Base-by-base conservation (phyloP, 805 yeast species). In the Yarrowia osloensis region DNA sequence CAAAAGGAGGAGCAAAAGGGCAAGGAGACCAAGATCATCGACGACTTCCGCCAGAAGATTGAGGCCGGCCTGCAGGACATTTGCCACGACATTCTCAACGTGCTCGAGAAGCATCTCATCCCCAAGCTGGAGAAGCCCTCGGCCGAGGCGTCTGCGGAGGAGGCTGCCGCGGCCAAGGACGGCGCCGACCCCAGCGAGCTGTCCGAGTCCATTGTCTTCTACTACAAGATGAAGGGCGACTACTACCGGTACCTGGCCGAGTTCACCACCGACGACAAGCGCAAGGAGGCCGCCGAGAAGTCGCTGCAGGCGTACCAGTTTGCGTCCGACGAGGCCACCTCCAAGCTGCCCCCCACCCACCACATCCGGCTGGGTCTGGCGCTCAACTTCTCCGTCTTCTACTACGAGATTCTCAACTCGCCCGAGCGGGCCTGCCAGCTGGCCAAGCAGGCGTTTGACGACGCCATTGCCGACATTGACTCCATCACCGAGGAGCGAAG, bases 161-260 rank as follows among this genome's bases (percentile, higher is more conserved):
- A 44, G 49, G 29, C 49, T 5, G 44, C 19, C 4, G 42, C n/a
- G n/a, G n/a, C 35, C 47, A 39, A 22, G 26, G 33, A 26, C 26
- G 46, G 24, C 13, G 15, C 63, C 49, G 63, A 57, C 35, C 37
- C 63, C 33, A 98, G 98, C 72, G 96, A 91, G 80, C 86, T 96
- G 71, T 98, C 98, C 76, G 99, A 94, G 84, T 91, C 97, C 66
- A 94, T 94, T 85, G 99, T 94, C 67, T 94, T 94, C 82, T 94
- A 94, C 86, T 94, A 92, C 84, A 94, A 94, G 88, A 94, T 94
- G 97, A 93, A 94, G 85, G 99, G 99, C 84, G 99, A 94, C 81
- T 94, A 94, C 86, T 97, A 93, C 85, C 96, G 99, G 84, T 94
- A 94, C 82, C 86, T 94, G 81, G 99, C 99, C 70, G 99, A 94